phyloP scores from a whole-genome alignment of 2,329 filamentous ascomycete species.

The Fusarium mangiferae region DNA sequence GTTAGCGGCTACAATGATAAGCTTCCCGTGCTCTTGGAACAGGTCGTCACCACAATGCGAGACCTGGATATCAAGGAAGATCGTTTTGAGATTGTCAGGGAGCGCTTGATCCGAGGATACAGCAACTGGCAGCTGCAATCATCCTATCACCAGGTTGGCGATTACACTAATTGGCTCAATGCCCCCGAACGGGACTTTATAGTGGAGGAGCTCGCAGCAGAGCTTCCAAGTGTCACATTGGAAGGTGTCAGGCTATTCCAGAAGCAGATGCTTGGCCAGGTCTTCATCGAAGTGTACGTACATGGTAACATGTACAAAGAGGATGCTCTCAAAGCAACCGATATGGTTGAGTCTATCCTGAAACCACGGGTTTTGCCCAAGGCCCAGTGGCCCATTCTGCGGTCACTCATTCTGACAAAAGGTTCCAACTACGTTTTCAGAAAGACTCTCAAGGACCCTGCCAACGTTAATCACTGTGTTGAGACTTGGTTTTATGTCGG shows the following conservation, averaged over 20 bases:
- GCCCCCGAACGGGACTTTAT: slow-evolving; percentile 77
- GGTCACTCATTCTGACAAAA: slow-evolving; percentile 80
- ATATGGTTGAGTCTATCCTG: slow-evolving; percentile 81
- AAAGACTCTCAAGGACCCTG: slow-evolving; percentile 82
- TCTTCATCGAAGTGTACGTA: slow-evolving; percentile 87
- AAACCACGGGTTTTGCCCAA: slow-evolving; percentile 78
- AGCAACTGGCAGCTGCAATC: slow-evolving; percentile 86
- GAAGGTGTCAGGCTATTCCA: slow-evolving; percentile 82
- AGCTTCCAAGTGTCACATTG: slow-evolving; percentile 74
- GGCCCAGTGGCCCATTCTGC: slow-evolving; percentile 81
- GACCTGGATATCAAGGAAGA: slow-evolving; percentile 87
- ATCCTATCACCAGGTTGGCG: slow-evolving; percentile 87
- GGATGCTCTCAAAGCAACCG: slow-evolving; percentile 86
- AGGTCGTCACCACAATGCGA: slow-evolving; percentile 67
- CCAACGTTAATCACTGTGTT: slow-evolving; percentile 89
- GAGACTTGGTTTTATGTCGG: slow-evolving; percentile 81
- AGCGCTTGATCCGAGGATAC: slow-evolving; percentile 79
- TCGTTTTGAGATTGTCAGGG: slow-evolving; percentile 90
- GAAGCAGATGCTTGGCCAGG: slow-evolving; percentile 81
- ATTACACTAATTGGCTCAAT: slow-evolving; percentile 83
- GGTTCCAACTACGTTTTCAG: slow-evolving; percentile 88
- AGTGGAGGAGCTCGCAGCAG: slow-evolving; percentile 73
- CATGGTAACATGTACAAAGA: slow-evolving; percentile 96
- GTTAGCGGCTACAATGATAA: slow-evolving; percentile 97
- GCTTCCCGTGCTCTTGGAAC: slow-evolving; percentile 87